These are phyloP conservation scores for Cymbopogon flexuosus DNA, from an alignment of 202 grass and related monocot species.

Conservation along the genomic window DNA sequence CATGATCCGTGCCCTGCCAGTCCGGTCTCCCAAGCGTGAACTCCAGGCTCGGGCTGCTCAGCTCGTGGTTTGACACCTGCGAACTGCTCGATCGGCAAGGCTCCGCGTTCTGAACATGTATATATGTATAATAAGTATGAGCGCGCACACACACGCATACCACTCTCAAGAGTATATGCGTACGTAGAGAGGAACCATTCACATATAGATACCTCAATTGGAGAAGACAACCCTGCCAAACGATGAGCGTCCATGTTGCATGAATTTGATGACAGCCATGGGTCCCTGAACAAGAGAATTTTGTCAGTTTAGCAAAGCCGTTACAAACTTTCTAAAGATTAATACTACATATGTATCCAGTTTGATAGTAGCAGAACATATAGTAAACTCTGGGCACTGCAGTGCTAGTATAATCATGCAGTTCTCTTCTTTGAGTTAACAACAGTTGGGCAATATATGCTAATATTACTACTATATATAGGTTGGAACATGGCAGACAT, in stretches of 20 bases:
- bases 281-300: slow-evolving; percentile 52
- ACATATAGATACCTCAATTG: slow-evolving; percentile 42
- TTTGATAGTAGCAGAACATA: neutral
- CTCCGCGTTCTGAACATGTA: slow-evolving; percentile 55
- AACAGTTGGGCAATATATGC: neutral
- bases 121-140: neutral
- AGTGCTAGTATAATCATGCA: neutral
- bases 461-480: neutral
- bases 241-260: slow-evolving; percentile 75
- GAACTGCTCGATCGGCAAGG: slow-evolving; percentile 61
- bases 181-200: neutral
- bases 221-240: slow-evolving; percentile 55
- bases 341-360: neutral
- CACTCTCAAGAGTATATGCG: too few relatives aligned
- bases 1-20: slow-evolving; percentile 65
- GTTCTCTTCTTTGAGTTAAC: neutral
- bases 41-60: slow-evolving; percentile 84
- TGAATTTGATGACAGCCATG: slow-evolving; percentile 63
- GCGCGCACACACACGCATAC: too few relatives aligned
- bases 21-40: slow-evolving; percentile 91
- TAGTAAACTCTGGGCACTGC: slow-evolving; percentile 14
- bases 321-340: slow-evolving; percentile 23
- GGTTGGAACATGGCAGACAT: slow-evolving; percentile 3
- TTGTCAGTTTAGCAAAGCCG: slow-evolving; percentile 12
- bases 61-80: slow-evolving; percentile 67